These are phyloP conservation scores for Hortiboletus rubellus DNA, from an alignment of 1,284 basidiomycete species.

Conservation along the genomic window DNA sequence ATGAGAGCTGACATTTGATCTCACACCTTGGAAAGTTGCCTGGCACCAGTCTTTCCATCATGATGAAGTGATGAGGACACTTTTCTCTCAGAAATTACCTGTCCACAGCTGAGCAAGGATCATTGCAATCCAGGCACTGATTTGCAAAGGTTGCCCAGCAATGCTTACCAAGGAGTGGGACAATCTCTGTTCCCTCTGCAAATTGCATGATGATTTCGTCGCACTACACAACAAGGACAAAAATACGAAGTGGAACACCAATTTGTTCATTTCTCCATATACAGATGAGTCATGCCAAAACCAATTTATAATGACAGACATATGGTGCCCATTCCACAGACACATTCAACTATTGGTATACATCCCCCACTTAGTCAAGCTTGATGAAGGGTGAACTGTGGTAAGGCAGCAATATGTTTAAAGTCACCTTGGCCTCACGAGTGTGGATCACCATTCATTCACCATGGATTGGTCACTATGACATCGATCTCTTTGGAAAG, in stretches of 20 bases:
- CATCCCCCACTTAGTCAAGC: constrained; percentile 13
- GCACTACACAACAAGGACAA: constrained; percentile 10
- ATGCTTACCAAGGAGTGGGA: constrained; percentile 33
- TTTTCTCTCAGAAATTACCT: too few species aligned
- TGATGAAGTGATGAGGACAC: too few species aligned
- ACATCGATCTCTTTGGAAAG: constrained; percentile 24
- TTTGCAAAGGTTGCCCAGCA: constrained; percentile 20
- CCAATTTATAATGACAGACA: constrained; percentile 9
- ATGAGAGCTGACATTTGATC: too few species aligned
- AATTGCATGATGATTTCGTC: constrained; percentile 35
- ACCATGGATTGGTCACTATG: constrained; percentile 30
- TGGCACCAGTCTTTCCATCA: too few species aligned
- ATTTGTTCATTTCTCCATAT: too few species aligned
- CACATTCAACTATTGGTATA: constrained; percentile 22
- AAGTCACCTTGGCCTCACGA: constrained; percentile 18
- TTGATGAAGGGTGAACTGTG: constrained; percentile 25
- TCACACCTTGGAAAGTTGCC: too few species aligned
- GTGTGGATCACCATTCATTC: constrained; percentile 8
- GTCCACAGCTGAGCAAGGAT: constrained; percentile 16
- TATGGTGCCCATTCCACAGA: constrained; percentile 34
- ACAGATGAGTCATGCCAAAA: background rate
- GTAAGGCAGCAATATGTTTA: constrained; percentile 28
- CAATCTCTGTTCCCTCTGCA: constrained; percentile 22
- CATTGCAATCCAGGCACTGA: constrained; percentile 2
- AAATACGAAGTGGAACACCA: too few species aligned